Base-by-base conservation (phyloP, 2,329 filamentous ascomycete genomes). In the Pseudogymnoascus sp. region DNA sequence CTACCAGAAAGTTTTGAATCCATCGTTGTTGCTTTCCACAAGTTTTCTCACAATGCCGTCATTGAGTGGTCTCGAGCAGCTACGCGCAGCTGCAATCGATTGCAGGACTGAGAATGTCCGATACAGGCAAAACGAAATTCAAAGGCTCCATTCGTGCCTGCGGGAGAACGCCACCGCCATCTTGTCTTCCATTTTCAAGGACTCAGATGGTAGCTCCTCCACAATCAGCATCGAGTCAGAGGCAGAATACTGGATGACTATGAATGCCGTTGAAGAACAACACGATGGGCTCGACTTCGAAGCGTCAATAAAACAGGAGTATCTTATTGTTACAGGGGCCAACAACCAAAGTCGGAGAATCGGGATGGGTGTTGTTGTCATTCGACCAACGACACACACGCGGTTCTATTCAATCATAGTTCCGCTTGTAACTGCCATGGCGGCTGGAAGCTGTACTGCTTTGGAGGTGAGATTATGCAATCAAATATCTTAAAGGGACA, bases 391-490 rank as follows among this genome's bases (percentile, higher is more conserved):
- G 8, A 71, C 65, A 6, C 78, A 84, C 69, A 82, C 77, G 0
- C 70, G 79, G 7, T 78, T 84, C 64, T 82, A 78, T 65, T 80
- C 77, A 0, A 67, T 76, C 1, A 66, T 82, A 16, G 72, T 71
- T 3, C 76, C 79, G 0, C 61, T 83, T 40, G 75, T 74, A 35
- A 76, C 79, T 4, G 80, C 80, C 6, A 66, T 83, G 31, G 76
- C 78, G 0, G 79, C 80, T 11, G 81, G 81, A 0, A 83, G 81
- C 64, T 82, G 79, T 67, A 74, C 82, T 2, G 73, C 79, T 33
- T 53, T 83, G 10, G 77, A 81, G 73, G 80, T 81, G 64, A 67
- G 73, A 61, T 38, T 16, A 8, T 26, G 14, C 53, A 7, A 19
- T 10, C 6, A 19, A 50, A 11, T 61, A 42, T 11, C 2, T 21